Percentiles rank a stretch among this genome's conserved stretches.
phyloP scores from a whole-genome alignment of 495 filamentous ascomycete species.

The Hypoxylon intermedium region DNA sequence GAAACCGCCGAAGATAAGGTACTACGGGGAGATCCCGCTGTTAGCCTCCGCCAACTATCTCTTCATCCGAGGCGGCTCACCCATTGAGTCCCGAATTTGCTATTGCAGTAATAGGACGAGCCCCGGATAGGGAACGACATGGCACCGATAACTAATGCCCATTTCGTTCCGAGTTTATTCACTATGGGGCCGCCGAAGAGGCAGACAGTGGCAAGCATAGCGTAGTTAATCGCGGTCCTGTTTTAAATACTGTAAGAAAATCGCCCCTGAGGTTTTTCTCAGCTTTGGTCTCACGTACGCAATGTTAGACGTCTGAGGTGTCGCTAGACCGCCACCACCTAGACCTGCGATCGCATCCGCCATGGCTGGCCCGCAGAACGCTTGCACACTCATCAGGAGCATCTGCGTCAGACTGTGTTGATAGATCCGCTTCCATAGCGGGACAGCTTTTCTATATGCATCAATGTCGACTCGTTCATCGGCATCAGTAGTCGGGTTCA shows the following conservation, averaged over 20 bases:
- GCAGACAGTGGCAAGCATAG: constrained; percentile 40
- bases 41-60: constrained; percentile 3
- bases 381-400: constrained; percentile 31
- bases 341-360: constrained; percentile 32
- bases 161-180: constrained; percentile 56
- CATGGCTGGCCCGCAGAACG: constrained; percentile 36
- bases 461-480: constrained; percentile 34
- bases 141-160: constrained; percentile 54
- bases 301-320: constrained; percentile 33
- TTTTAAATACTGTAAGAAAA: not conserved
- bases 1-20: constrained; percentile 54
- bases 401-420: constrained; percentile 36
- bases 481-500: constrained; percentile 21
- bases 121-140: constrained; percentile 58
- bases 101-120: constrained; percentile 58
- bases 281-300: constrained; percentile 18
- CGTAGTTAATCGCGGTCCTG: constrained; percentile 34
- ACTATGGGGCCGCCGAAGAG: constrained; percentile 51
- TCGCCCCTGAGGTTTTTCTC: too few relatives aligned
- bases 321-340: constrained; percentile 29
- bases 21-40: constrained; percentile 6
- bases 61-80: constrained; percentile 27
- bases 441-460: constrained; percentile 23
- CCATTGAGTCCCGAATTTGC: constrained; percentile 57
- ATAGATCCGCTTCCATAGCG: constrained; percentile 29